Base-by-base conservation (phyloP, 176 grass and related monocot genomes). In the Tillandsia leiboldiana region DNA sequence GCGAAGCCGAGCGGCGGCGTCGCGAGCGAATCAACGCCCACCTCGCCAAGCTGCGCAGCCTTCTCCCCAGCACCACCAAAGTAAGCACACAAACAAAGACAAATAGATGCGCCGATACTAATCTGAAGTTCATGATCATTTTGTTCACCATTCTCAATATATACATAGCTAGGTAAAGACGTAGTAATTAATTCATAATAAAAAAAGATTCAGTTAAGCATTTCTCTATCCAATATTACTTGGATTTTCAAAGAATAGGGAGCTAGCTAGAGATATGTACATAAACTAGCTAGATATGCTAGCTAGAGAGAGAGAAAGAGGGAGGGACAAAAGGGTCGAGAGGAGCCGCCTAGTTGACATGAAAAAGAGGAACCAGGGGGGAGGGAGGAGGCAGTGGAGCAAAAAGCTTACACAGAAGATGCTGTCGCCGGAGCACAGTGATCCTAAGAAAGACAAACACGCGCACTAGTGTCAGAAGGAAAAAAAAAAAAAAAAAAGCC, bases 321-420 rank as follows among this genome's bases (percentile, higher is more conserved):
- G 58, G 78, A 68, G 70, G 76, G 85, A 81, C 69, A 82, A 49
- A 61, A 27, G 2, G 64, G 73, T 51, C 48, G 64, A 83, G 49
- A 67, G 49, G 73, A 88, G 89, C 80, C 85, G 82, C 85, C 85
- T 83, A 77, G 73, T 85, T 92, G 89, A 83, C 89, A 69, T 78
- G 77, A 13, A 80, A 88, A 90, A 88, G 89, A 70, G 85, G 56
- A 86, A 88, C 89, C 85, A 74, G 65, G 68, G 26, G 56, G 77
- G 88, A 74, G 68, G 26, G 63, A 79, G 8, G 63, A 13, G 48
- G 74, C 12, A 24, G 49, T 11, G 61, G 14, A 72, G 74, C 79
- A 85, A 87, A 92, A 85, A 85, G 89, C 85, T 92, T 72, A 66
- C 79, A 78, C 72, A 27, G 80, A 71, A 49, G 74, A 73, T 50